Conservation (phyloP, 1,139 yeast species). For the Candida tropicalis region DNA sequence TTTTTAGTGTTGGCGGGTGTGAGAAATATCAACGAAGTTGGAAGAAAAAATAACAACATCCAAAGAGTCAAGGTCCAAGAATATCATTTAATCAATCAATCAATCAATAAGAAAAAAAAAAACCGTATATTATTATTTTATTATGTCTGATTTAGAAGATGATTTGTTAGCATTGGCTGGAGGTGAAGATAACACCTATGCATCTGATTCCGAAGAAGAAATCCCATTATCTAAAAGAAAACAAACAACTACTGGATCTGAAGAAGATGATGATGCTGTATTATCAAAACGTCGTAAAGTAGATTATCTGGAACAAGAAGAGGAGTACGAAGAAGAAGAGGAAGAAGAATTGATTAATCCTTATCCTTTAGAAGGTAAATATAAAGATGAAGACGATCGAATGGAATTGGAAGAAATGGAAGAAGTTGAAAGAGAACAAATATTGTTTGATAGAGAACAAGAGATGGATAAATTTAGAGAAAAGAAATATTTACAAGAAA, state of each 20-base stretch:
- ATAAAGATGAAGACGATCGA: constrained; percentile 80
- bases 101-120: background rate
- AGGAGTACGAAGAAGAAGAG: constrained; percentile 30
- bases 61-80: background rate
- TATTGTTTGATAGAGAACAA: constrained; percentile 88
- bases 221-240: constrained; percentile 24
- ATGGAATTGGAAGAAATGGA: constrained; percentile 70
- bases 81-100: background rate
- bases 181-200: constrained; percentile 44
- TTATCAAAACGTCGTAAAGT: constrained; percentile 19
- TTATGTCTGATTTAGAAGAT: constrained; percentile 73
- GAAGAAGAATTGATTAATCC: constrained; percentile 59
- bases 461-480: constrained; percentile 88
- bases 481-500: constrained; percentile 75
- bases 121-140: background rate
- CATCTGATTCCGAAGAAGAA: constrained; percentile 20
- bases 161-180: constrained; percentile 93
- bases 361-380: constrained; percentile 92
- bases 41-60: background rate
- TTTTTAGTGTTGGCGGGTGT: background rate
- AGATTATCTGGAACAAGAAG: constrained; percentile 21
- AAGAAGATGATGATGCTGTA: constrained; percentile 29
- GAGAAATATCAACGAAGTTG: constrained; percentile 1
- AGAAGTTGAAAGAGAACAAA: constrained; percentile 88
- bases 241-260: constrained; percentile 12